Base-by-base conservation (phyloP, 148 eudicot genomes). In the Cornus suecica region DNA sequence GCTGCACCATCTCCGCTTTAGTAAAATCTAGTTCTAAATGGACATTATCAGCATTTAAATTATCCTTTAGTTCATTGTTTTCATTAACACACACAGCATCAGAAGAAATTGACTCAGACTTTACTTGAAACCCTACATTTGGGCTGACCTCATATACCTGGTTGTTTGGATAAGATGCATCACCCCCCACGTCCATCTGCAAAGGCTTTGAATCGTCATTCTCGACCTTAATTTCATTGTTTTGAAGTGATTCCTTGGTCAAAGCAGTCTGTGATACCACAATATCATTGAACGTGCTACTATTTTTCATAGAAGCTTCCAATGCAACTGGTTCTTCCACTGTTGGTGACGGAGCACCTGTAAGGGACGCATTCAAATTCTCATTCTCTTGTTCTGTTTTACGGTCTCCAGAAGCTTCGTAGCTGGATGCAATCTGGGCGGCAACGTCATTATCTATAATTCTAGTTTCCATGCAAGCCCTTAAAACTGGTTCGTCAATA, bases 111-210 rank as follows among this genome's bases (percentile, higher is more conserved):
- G 91, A 89, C 87, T 90, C 94, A 92, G 91, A 85, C 87, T 84
- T 89, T 89, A 92, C 83, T 81, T 85, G 88, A 87, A 87, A 85
- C 90, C 94, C 96, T 91, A 89, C 83, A 87, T 84, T 81, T 84
- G 86, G 79, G 94, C 81, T 88, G 92, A 92, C 93, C 90, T 90
- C 97, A 90, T 87, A 86, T 91, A 92, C 97, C 97, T 92, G 97
- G 86, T 83, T 81, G 76, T 76, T 85, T 85, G 86, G 86, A 84
- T 84, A 84, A 77, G 90, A 81, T 69, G 83, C 77, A 76, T 84
- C 72, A 83, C 79, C 86, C 80, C 78, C 85, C 76, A 79, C 83
- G 65, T 85, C 88, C 71, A 81, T 84, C 68, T 79, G 82, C 71
- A 78, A 73, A 74, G 79, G 82, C 75, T 80, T 89, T 70, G 80